phyloP scores from a whole-genome alignment of 192 early-diverging fungal species.

The Coemansia sp. region DNA sequence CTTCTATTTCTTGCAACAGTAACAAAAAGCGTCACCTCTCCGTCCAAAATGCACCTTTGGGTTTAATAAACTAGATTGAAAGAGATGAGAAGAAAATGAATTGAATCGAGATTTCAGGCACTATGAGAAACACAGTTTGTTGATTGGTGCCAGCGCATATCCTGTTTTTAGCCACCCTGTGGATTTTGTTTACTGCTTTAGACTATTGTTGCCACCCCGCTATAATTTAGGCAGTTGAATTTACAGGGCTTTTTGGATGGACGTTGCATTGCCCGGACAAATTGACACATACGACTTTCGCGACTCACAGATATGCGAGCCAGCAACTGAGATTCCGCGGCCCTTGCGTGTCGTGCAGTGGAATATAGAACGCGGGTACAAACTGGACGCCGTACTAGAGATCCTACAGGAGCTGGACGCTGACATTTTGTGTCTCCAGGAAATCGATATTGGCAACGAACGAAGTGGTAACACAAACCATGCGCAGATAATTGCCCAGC shows the following conservation, averaged over 20 bases:
- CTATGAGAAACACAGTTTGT: background rate
- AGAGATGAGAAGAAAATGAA: background rate
- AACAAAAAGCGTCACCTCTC: too few species aligned
- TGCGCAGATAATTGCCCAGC: constrained; percentile 60
- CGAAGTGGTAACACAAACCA: constrained; percentile 66
- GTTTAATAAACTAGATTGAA: too few species aligned
- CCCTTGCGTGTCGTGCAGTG: constrained; percentile 70
- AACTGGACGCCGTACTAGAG: constrained; percentile 59
- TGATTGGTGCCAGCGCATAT: constrained; percentile 10
- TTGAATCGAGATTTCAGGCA: too few species aligned
- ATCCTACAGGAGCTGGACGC: constrained; percentile 60
- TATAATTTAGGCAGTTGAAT: background rate
- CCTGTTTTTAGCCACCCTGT: background rate
- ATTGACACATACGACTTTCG: constrained; percentile 43
- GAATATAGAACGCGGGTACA: constrained; percentile 83
- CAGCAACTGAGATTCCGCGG: constrained; percentile 19
- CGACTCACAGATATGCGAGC: background rate
- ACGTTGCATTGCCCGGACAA: constrained; percentile 40
- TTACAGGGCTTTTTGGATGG: constrained; percentile 13
- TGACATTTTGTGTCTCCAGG: constrained; percentile 73
- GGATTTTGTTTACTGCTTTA: background rate
- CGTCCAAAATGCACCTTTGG: too few species aligned
- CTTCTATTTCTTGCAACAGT: background rate
- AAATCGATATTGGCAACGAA: constrained; percentile 72
- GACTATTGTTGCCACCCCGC: background rate